Evolutionary conservation across 2,329 filamentous ascomycete species (phyloP).

Genomic region (Aspergillus ibericus): DNA sequence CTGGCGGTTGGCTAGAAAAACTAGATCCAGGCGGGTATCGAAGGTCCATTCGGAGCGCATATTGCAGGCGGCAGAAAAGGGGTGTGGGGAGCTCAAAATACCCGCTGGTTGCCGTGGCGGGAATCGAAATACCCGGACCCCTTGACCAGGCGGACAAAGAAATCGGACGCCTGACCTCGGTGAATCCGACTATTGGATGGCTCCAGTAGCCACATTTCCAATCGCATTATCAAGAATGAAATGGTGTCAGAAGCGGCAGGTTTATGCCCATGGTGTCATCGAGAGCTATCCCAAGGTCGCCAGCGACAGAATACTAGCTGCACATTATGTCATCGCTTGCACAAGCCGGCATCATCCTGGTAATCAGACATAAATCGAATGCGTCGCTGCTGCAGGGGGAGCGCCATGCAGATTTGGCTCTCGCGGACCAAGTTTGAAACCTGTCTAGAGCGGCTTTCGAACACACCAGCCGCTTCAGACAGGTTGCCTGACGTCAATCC

Average conservation of each 20-base stretch:
- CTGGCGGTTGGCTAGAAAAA: not conserved
- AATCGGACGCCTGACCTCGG: not conserved
- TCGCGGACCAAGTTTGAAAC: not conserved
- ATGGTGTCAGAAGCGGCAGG: not conserved
- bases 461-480: not conserved
- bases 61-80: slow-evolving; percentile 3
- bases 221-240: not conserved
- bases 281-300: not conserved
- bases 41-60: not conserved
- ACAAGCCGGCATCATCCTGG: not conserved
- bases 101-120: slow-evolving; percentile 16
- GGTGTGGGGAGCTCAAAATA: slow-evolving; percentile 13
- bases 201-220: not conserved
- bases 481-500: not conserved
- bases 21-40: not conserved
- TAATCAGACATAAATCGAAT: not conserved
- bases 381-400: not conserved
- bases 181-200: not conserved
- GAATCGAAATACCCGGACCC: slow-evolving; percentile 10
- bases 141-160: not conserved
- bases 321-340: not conserved
- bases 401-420: not conserved
- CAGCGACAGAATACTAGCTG: not conserved
- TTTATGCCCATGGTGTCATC: not conserved
- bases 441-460: not conserved